A percentile compares a stretch with the other conserved stretches of the same genome.
These are phyloP conservation scores for Gentiana macrophylla DNA, from an alignment of 257 asterid genomes.

Conservation along the genomic window DNA sequence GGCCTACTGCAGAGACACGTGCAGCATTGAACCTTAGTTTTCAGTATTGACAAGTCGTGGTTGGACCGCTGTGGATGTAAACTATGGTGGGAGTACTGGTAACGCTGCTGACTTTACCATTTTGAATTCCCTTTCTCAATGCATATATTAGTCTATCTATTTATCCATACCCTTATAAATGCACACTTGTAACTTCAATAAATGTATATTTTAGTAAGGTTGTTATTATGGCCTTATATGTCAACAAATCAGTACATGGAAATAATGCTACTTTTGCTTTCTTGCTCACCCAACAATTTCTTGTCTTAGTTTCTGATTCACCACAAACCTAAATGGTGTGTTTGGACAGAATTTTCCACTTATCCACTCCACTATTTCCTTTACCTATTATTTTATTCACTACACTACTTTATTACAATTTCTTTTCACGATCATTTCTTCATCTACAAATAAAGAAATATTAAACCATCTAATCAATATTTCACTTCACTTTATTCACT, in stretches of 20 bases:
- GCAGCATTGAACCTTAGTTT: slow-evolving; percentile 64
- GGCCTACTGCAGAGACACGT: slow-evolving; percentile 94
- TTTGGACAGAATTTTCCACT: neutral
- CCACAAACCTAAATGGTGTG: neutral
- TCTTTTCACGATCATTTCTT: too few relatives aligned
- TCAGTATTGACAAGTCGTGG: slow-evolving; percentile 98
- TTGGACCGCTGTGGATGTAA: slow-evolving; percentile 97
- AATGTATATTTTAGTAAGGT: neutral
- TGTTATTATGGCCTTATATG: neutral
- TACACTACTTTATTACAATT: too few relatives aligned
- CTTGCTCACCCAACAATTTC: too few relatives aligned
- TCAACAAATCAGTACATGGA: neutral
- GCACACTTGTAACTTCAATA: neutral
- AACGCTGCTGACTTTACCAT: neutral
- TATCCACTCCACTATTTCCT: too few relatives aligned
- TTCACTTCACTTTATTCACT: too few relatives aligned
- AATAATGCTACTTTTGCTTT: neutral
- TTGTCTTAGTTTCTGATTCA: too few relatives aligned
- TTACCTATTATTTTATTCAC: too few relatives aligned
- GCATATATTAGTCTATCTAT: neutral
- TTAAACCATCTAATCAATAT: too few relatives aligned
- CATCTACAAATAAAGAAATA: too few relatives aligned
- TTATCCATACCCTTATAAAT: neutral
- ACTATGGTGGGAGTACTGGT: slow-evolving; percentile 99
- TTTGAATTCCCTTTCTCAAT: neutral